phyloP scores from a whole-genome alignment of 2,329 filamentous ascomycete species.

The Xylaria polymorpha region DNA sequence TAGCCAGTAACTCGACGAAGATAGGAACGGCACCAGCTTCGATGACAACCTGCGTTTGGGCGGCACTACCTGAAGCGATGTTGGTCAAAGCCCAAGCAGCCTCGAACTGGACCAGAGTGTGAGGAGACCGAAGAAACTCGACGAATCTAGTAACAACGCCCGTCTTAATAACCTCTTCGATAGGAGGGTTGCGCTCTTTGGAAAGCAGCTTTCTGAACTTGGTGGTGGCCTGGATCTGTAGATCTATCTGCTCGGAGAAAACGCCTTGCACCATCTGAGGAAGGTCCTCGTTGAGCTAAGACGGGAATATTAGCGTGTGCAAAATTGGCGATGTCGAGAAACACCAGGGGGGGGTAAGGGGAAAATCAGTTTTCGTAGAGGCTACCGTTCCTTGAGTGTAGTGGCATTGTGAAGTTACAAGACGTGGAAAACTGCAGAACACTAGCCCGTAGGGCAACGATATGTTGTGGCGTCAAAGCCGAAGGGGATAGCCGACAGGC shows the following conservation, averaged over 20 bases:
- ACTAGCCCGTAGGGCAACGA: not conserved
- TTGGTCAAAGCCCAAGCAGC: conserved; percentile 99
- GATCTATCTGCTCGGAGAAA: conserved; percentile 98
- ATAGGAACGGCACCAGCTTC: conserved; percentile 98
- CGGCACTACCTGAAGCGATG: conserved; percentile 96
- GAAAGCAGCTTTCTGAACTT: conserved; percentile 98
- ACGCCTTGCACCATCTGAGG: conserved; percentile 98
- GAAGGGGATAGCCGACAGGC: not conserved
- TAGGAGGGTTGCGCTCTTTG: conserved; percentile 98
- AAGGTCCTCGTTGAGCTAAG: conserved; percentile 94
- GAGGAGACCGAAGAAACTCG: conserved; percentile 96
- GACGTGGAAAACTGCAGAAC: not conserved
- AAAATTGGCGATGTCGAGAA: not conserved
- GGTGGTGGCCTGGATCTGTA: conserved; percentile 96
- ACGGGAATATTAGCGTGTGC: conserved; percentile 43
- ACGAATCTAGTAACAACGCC: conserved; percentile 97
- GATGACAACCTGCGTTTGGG: conserved; percentile 98
- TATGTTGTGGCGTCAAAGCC: not conserved
- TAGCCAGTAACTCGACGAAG: conserved; percentile 94
- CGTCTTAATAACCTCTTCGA: conserved; percentile 99
- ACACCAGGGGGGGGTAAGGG: not conserved
- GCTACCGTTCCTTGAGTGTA: not conserved
- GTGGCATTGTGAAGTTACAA: not conserved
- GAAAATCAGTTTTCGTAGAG: not conserved
- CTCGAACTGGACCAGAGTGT: conserved; percentile 98